phyloP scores from a whole-genome alignment of 495 filamentous ascomycete genomes.

The Daldinia concentrica region DNA sequence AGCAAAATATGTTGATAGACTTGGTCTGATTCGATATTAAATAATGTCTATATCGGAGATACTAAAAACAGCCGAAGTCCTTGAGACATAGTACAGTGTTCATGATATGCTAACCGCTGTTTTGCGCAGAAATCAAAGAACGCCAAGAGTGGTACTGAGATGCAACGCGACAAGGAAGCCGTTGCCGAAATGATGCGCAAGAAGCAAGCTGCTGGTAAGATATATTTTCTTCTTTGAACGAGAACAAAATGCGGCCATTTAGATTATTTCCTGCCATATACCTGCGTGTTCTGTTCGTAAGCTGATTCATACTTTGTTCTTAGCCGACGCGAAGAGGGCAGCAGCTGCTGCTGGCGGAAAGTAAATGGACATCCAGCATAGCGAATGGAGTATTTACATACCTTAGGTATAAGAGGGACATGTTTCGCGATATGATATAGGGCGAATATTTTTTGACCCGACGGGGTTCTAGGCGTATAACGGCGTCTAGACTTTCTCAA shows the following conservation, averaged over 20 bases:
- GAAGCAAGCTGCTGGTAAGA: conserved; percentile 85
- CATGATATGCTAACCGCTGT: conserved; percentile 22
- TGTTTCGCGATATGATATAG: conserved; percentile 36
- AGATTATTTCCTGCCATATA: neutral
- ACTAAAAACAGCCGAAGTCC: neutral
- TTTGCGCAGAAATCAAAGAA: conserved; percentile 67
- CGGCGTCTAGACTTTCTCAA: conserved; percentile 34
- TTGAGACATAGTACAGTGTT: neutral
- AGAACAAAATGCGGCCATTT: neutral
- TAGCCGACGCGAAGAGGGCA: conserved; percentile 63
- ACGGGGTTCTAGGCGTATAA: conserved; percentile 34
- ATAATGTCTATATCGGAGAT: neutral
- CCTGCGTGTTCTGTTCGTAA: neutral
- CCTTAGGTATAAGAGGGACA: neutral
- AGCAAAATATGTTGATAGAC: neutral
- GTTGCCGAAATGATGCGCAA: conserved; percentile 85
- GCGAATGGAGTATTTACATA: conserved; percentile 2
- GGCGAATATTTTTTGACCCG: conserved; percentile 23
- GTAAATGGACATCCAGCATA: conserved; percentile 14
- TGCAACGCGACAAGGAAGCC: conserved; percentile 75
- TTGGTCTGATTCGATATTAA: neutral
- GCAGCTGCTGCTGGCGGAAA: conserved; percentile 44
- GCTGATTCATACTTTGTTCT: conserved; percentile 7
- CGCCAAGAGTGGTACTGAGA: conserved; percentile 72
- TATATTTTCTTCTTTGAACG: neutral